Base-by-base conservation (phyloP, 805 yeast species). In the Huiozyma naganishii region DNA sequence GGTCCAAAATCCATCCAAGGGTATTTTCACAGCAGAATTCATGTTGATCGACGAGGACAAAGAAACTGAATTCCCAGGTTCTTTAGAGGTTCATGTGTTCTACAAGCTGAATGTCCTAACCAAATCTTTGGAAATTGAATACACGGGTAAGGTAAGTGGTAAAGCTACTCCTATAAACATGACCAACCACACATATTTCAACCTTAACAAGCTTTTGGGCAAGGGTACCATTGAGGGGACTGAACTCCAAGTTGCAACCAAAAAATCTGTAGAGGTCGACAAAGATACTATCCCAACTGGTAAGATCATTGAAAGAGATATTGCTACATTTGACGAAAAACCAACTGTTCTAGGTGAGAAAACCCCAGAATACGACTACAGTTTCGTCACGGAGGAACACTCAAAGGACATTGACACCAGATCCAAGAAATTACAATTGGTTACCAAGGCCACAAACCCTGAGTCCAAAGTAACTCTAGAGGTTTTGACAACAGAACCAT, bases 111-210 rank as follows among this genome's bases (percentile, higher is more conserved):
- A 59, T 29, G 61, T 55, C 4, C 54, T 55, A 9, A 50, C 49
- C 34, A 54, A 53, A 45, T 54, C 69, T n/a, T 53, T 80, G 45
- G 68, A 62, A 32, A 52, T 76, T 32, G 81, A 77, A 53, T 79
- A 69, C 53, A 67, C 66, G 45, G 58, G 58, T 30, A 45, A 40
- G 6, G 42, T 44, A 12, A 48, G 51, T 10, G 67, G 64, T 38
- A 64, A 59, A 23, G 64, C 71, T 39, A 77, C 86, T 5, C 62
- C 72, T 28, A 67, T 79, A 36, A 73, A 74, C 50, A 62, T 80
- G 57, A 77, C 84, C 27, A 80, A 79, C 58, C 87, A 80, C 54
- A 61, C 79, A 4, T 79, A 77, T 61, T 80, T 77, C 69, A 78
- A 74, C 55, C 56, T 76, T 37, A 62, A 65, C 45, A 58, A 59